phyloP scores from a whole-genome alignment of 106 monocot species.

The Dendrobium huoshanense region DNA sequence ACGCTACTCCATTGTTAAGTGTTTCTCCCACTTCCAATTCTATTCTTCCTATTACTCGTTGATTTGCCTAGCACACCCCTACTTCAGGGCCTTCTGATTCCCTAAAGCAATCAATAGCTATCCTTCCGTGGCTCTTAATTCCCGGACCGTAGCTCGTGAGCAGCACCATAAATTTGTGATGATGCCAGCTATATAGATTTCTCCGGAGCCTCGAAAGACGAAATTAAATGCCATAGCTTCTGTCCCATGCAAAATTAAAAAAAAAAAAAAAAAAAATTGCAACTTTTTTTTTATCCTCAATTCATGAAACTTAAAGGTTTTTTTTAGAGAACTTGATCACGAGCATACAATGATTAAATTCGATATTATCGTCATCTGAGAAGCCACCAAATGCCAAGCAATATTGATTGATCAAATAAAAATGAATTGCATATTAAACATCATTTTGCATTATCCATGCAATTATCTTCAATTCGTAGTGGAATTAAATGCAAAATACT shows the following conservation, averaged over 20 bases:
- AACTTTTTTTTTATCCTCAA: neutral
- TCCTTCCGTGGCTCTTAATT: too few species aligned
- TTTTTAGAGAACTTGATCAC: neutral
- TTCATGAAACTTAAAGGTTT: neutral
- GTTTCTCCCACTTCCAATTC: too few species aligned
- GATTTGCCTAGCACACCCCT: too few species aligned
- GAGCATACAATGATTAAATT: neutral
- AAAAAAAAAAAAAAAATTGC: neutral
- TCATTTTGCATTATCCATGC: neutral
- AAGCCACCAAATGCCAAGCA: neutral
- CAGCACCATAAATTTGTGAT: too few species aligned
- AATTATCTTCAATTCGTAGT: neutral
- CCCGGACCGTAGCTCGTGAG: too few species aligned
- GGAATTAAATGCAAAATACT: neutral
- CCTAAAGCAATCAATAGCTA: too few species aligned
- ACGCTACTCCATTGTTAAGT: too few species aligned
- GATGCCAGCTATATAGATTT: too few species aligned
- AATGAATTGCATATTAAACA: neutral
- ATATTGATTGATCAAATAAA: neutral
- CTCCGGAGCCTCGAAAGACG: neutral
- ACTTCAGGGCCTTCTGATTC: too few species aligned
- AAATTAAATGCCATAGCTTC: neutral
- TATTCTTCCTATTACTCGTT: too few species aligned
- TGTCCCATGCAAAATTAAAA: neutral
- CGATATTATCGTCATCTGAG: neutral